These are phyloP conservation scores for Eleusine coracana DNA, from an alignment of 176 grass and related monocot genomes.

Conservation along the genomic window DNA sequence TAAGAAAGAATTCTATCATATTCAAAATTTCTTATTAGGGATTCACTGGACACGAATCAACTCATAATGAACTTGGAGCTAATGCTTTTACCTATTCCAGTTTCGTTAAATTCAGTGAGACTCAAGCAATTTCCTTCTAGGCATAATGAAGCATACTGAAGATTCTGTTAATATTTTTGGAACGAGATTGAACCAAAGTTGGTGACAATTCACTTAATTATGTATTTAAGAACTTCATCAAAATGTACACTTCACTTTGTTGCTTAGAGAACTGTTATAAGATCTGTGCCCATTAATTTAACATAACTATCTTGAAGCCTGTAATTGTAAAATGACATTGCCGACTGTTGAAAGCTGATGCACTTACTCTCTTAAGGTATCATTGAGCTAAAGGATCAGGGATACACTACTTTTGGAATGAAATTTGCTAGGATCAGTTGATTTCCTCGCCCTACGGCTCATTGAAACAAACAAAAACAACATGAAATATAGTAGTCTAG, in stretches of 20 bases:
- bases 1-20: constrained; percentile 1
- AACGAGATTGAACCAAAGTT: constrained; percentile 4
- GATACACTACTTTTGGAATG: background rate
- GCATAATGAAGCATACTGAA: background rate
- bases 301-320: background rate
- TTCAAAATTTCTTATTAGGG: background rate
- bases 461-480: background rate
- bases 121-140: background rate
- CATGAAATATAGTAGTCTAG: background rate
- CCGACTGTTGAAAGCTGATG: background rate
- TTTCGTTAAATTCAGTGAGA: constrained; percentile 11
- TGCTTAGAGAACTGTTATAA: background rate
- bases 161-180: background rate
- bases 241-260: background rate
- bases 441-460: constrained; percentile 2
- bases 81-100: background rate
- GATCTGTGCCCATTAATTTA: background rate
- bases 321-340: background rate
- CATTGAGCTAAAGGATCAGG: background rate
- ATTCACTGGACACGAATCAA: background rate
- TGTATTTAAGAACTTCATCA: background rate
- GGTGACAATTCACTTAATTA: background rate
- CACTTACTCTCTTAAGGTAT: too few species aligned
- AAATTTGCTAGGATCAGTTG: constrained; percentile 13
- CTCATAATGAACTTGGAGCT: background rate